Evolutionary conservation across 768 basidiomycete species (phyloP).

Genomic region (Mycena amicta): DNA sequence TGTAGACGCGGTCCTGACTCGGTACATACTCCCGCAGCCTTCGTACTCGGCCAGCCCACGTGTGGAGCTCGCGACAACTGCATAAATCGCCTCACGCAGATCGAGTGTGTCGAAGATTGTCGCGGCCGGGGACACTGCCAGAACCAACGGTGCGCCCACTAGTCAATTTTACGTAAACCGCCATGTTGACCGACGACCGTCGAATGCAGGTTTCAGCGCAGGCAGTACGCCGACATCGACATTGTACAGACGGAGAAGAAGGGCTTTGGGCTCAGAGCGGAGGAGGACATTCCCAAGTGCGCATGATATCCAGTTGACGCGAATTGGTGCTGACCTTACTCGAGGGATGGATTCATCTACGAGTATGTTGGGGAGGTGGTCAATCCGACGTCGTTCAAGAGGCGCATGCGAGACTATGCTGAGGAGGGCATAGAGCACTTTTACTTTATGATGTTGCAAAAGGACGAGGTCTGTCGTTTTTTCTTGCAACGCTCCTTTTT

Average conservation of each 20-base stretch:
- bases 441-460: conserved; percentile 99
- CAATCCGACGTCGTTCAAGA: conserved; percentile 81
- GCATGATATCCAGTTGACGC: conserved; percentile 26
- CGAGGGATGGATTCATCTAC: conserved; percentile 90
- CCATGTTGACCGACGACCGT: no score
- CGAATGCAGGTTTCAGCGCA: conserved; percentile 75
- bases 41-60: conserved; percentile 41
- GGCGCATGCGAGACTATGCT: conserved; percentile 92
- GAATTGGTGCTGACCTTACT: conserved; percentile 10
- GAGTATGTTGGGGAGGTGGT: conserved; percentile 99
- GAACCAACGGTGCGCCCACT: conserved; percentile 80
- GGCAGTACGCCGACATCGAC: conserved; percentile 82
- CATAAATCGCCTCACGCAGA: conserved; percentile 95
- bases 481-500: not conserved
- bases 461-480: conserved; percentile 78
- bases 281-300: conserved; percentile 63
- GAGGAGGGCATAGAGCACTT: conserved; percentile 94
- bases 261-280: conserved; percentile 90
- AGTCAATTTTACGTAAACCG: conserved; percentile 11
- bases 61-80: conserved; percentile 92
- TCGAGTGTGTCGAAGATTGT: conserved; percentile 94
- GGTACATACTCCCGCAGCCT: conserved; percentile 1
- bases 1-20: not conserved
- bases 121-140: conserved; percentile 79
- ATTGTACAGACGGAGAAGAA: conserved; percentile 95